Percentiles rank a stretch among this genome's conserved stretches.
Evolutionary conservation across 805 yeast genomes (phyloP).

Genomic region (Teunomyces stri): DNA sequence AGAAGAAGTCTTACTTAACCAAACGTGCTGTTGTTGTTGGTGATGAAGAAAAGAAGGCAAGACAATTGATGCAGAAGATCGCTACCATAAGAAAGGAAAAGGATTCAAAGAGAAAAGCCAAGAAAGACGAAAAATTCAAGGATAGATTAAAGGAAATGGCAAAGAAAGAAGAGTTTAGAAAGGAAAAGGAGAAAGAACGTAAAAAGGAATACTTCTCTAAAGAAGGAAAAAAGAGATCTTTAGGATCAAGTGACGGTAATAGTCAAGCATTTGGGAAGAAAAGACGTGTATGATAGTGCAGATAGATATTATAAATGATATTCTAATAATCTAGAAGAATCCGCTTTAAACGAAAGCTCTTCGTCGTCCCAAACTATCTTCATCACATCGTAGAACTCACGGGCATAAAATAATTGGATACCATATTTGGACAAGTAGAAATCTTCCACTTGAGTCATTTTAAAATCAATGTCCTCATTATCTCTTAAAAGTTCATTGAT

Average conservation of each 20-base stretch:
- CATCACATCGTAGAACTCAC: constrained; percentile 76
- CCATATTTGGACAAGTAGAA: constrained; percentile 54
- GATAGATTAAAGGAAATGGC: constrained; percentile 74
- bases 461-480: constrained; percentile 28
- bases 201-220: constrained; percentile 83
- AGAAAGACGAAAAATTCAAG: constrained; percentile 72
- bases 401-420: constrained; percentile 61
- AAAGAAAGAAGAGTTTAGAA: constrained; percentile 66
- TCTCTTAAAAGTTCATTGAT: constrained; percentile 38
- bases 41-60: constrained; percentile 91
- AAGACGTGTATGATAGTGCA: constrained; percentile 21
- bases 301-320: constrained; percentile 21
- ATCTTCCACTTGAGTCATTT: constrained; percentile 40
- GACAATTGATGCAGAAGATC: constrained; percentile 83
- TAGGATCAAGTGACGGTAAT: constrained; percentile 31
- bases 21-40: constrained; percentile 93
- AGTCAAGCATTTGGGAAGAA: constrained; percentile 34
- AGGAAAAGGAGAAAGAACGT: constrained; percentile 75
- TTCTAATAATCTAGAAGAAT: constrained; percentile 27
- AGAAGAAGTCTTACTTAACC: constrained; percentile 71
- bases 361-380: constrained; percentile 64
- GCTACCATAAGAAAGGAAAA: constrained; percentile 83
- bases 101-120: constrained; percentile 69
- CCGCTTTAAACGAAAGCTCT: constrained; percentile 16
- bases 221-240: constrained; percentile 62